A percentile compares a stretch with the other conserved stretches of the same genome.
Conservation (phyloP, 345 rosid species). For the Citrus maxima region DNA sequence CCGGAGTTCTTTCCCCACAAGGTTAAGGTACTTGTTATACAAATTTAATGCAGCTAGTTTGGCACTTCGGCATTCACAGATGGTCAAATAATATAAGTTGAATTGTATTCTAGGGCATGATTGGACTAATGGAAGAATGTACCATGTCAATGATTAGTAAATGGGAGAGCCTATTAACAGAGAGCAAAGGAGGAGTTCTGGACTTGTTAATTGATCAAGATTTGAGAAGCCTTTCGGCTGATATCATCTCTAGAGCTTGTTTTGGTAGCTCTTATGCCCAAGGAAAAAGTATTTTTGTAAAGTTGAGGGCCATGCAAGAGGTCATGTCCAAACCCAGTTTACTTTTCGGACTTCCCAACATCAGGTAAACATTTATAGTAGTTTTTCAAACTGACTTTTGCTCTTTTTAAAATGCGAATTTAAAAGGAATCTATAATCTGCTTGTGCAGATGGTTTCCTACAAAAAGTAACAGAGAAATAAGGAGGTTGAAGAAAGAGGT, state of each 20-base stretch:
- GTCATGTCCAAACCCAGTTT: slow-evolving; percentile 20
- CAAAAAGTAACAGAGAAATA: slow-evolving; percentile 20
- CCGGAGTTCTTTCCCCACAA: slow-evolving; percentile 28
- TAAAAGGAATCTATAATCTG: background rate
- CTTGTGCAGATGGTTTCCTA: slow-evolving; percentile 10
- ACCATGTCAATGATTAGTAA: slow-evolving; percentile 5
- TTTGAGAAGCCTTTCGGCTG: slow-evolving; percentile 20
- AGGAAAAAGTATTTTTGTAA: slow-evolving; percentile 25
- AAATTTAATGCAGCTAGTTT: too few species aligned
- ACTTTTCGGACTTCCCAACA: slow-evolving; percentile 16
- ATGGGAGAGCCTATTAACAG: slow-evolving; percentile 18
- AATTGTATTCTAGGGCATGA: slow-evolving; percentile 7
- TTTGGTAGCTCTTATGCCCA: slow-evolving; percentile 26
- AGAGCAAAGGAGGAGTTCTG: slow-evolving; percentile 11
- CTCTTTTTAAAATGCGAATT: background rate
- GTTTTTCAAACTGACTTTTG: background rate
- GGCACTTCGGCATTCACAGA: too few species aligned
- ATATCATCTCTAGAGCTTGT: slow-evolving; percentile 32
- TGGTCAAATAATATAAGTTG: too few species aligned
- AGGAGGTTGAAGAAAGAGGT: slow-evolving; percentile 24
- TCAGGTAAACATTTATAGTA: background rate
- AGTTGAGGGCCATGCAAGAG: slow-evolving; percentile 16
- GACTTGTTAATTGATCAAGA: slow-evolving; percentile 24
- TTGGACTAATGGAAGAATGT: slow-evolving; percentile 29
- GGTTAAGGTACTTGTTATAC: slow-evolving; percentile 20